A percentile compares a stretch with the other conserved stretches of the same genome.
These are phyloP conservation scores for Collybia nuda DNA, from an alignment of 768 basidiomycete genomes.

Conservation along the genomic window DNA sequence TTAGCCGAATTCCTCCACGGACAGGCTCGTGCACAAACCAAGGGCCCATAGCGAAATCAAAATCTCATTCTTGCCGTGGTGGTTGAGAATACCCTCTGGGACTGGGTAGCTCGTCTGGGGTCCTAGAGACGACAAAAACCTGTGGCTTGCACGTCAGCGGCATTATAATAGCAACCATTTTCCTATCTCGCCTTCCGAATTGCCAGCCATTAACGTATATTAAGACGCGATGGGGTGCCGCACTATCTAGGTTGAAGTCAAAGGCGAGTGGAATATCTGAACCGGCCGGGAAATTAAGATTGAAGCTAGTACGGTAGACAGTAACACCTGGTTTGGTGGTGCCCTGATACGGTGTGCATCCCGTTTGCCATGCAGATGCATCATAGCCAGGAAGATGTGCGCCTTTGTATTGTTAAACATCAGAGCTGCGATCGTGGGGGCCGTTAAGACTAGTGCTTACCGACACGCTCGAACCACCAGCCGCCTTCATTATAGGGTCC, in stretches of 20 bases:
- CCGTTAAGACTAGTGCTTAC: conserved; percentile 23
- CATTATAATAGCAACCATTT: conserved; percentile 14
- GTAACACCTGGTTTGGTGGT: conserved; percentile 52
- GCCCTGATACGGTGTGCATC: conserved; percentile 43
- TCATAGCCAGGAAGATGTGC: conserved; percentile 64
- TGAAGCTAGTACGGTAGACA: conserved; percentile 63
- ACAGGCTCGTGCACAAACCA: conserved; percentile 16
- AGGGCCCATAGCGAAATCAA: conserved; percentile 35
- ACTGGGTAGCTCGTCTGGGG: conserved; percentile 45
- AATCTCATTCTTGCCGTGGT: conserved; percentile 32
- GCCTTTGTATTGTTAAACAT: conserved; percentile 23
- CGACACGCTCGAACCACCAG: conserved; percentile 49
- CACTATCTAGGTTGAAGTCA: conserved; percentile 48
- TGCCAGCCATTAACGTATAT: conserved; percentile 76
- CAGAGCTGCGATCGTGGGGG: no score
- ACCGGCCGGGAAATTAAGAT: conserved; percentile 47
- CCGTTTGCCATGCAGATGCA: conserved; percentile 48
- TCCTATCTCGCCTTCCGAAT: conserved; percentile 53
- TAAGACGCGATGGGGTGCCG: conserved; percentile 58
- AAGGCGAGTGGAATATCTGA: conserved; percentile 61
- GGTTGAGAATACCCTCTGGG: conserved; percentile 36
- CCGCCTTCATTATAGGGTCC: conserved; percentile 63
- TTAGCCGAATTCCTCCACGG: not conserved
- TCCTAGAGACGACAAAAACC: conserved; percentile 39
- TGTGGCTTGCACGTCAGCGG: conserved; percentile 11